Conservation (phyloP, 345 rosid genomes). For the Ceriops zippeliana region DNA sequence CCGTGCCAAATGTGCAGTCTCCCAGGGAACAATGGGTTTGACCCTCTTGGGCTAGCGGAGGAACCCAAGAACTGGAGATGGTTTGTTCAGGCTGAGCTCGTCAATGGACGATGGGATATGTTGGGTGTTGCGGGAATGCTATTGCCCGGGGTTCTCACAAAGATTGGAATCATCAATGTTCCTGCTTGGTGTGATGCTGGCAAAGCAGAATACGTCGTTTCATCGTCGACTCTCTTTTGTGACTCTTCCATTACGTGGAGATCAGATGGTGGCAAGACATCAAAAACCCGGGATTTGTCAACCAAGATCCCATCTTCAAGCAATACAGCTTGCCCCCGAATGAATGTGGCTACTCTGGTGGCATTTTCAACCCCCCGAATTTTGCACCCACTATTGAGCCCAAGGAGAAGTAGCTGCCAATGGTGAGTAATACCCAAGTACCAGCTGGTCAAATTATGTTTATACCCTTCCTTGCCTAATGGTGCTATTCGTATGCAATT, state of each 20-base stretch:
- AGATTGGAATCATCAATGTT: slow-evolving; percentile 69
- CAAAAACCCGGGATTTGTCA: slow-evolving; percentile 90
- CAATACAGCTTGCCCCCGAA: slow-evolving; percentile 91
- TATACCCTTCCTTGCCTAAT: background rate
- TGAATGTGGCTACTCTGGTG: slow-evolving; percentile 83
- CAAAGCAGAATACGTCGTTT: slow-evolving; percentile 81
- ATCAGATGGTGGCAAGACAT: slow-evolving; percentile 98
- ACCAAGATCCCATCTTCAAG: slow-evolving; percentile 98
- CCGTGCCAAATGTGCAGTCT: slow-evolving; percentile 42
- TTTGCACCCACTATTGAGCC: slow-evolving; percentile 82
- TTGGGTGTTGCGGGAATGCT: slow-evolving; percentile 92
- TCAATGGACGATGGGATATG: slow-evolving; percentile 92
- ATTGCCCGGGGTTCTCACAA: slow-evolving; percentile 84
- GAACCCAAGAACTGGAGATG: slow-evolving; percentile 92
- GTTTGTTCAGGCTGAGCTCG: slow-evolving; percentile 91
- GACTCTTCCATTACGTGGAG: slow-evolving; percentile 93
- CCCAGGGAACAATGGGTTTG: slow-evolving; percentile 97
- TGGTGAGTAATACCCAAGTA: slow-evolving; percentile 37
- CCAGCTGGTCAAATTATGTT: background rate
- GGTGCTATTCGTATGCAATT: slow-evolving; percentile 3
- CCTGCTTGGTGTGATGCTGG: slow-evolving; percentile 92
- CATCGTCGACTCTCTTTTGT: slow-evolving; percentile 91
- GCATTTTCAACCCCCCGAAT: slow-evolving; percentile 91
- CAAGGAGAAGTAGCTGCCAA: slow-evolving; percentile 91
- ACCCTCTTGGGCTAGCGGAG: slow-evolving; percentile 85